A percentile compares a stretch with the other conserved stretches of the same genome.
phyloP scores from a whole-genome alignment of 352 stramenopile species.

The Phytophthora lateralis region DNA sequence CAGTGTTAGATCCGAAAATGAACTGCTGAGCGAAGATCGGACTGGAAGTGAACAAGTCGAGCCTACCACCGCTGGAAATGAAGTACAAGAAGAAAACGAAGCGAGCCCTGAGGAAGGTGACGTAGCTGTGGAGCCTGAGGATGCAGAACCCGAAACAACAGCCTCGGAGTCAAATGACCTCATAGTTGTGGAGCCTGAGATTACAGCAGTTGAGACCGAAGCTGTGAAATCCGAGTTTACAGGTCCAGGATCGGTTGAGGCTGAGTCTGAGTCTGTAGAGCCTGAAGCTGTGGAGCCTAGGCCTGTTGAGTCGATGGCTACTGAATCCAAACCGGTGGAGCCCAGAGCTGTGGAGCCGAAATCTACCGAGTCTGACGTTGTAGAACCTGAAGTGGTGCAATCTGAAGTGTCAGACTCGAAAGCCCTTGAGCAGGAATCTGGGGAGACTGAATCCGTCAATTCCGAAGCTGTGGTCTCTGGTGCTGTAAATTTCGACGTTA shows the following conservation, averaged over 20 bases:
- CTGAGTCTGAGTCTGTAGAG: too few species aligned
- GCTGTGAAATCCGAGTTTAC: too few species aligned
- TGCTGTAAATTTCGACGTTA: not conserved
- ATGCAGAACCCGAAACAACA: not conserved
- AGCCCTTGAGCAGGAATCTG: not conserved
- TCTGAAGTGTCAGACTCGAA: not conserved
- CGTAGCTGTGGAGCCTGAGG: not conserved
- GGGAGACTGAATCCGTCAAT: slow-evolving; percentile 1
- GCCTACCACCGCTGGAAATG: not conserved
- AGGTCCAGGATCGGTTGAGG: too few species aligned
- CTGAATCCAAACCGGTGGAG: not conserved
- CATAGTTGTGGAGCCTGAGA: not conserved
- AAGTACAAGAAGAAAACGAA: not conserved
- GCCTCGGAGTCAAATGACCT: not conserved
- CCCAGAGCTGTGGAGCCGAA: not conserved
- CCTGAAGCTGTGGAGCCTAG: not conserved
- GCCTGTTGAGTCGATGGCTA: not conserved
- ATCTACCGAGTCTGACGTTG: not conserved
- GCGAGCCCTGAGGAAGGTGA: not conserved
- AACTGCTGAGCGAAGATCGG: slow-evolving; percentile 5
- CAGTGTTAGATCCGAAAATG: not conserved
- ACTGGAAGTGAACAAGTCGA: not conserved
- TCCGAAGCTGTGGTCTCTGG: not conserved
- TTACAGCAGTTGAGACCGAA: too few species aligned
- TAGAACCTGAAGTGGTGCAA: not conserved